These are phyloP conservation scores for Hanseniaspora mollemarum DNA, from an alignment of 805 yeast genomes.

Conservation along the genomic window DNA sequence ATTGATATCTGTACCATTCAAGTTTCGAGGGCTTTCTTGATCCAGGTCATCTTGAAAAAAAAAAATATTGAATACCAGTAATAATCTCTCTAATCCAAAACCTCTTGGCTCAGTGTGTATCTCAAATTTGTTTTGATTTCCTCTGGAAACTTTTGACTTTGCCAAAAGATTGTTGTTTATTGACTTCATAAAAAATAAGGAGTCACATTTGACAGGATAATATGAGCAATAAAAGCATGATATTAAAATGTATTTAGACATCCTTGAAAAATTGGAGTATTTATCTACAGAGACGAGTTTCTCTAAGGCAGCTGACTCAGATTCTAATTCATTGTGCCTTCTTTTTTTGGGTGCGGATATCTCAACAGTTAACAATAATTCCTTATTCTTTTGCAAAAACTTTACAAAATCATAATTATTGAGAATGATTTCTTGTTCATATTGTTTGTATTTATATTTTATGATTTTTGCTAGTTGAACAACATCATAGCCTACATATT, in stretches of 20 bases:
- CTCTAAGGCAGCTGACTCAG: not conserved
- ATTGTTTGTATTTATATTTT: not conserved
- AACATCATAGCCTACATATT: constrained; percentile 5
- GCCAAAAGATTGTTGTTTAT: not conserved
- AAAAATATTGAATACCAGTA: constrained; percentile 6
- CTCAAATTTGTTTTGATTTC: not conserved
- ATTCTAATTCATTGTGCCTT: not conserved
- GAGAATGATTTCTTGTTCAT: not conserved
- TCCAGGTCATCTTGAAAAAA: constrained; percentile 4
- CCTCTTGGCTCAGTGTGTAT: constrained; percentile 5
- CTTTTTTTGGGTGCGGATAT: not conserved
- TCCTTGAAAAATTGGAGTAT: not conserved
- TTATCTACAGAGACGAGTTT: not conserved
- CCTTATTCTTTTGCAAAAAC: constrained; percentile 1
- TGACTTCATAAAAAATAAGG: not conserved
- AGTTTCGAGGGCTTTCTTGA: not conserved
- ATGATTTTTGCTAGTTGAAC: not conserved
- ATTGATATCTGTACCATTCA: constrained; percentile 6
- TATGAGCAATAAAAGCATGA: constrained; percentile 11
- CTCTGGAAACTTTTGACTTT: not conserved
- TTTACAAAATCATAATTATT: not conserved
- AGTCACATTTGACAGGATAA: not conserved
- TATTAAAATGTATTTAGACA: constrained; percentile 3
- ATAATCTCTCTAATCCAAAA: constrained; percentile 9
- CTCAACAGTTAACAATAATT: not conserved